phyloP scores from a whole-genome alignment of 441 rosid genomes.

The Populus hybrid region DNA sequence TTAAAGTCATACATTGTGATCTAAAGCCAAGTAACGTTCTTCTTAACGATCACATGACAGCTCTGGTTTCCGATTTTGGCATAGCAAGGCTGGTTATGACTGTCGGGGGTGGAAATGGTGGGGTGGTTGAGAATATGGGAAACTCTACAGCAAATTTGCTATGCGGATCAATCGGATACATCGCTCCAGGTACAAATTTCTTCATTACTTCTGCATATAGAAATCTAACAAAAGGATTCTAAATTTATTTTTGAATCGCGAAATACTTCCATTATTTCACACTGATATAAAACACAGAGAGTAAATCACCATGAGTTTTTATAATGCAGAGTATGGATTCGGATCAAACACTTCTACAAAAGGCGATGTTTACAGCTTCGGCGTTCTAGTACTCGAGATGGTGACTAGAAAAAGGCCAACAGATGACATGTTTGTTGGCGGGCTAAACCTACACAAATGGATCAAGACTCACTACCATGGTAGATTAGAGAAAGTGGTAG shows the following conservation, averaged over 20 bases:
- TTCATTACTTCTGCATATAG: background rate
- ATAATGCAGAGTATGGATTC: constrained; percentile 25
- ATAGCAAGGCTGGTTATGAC: constrained; percentile 33
- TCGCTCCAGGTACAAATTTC: constrained; percentile 27
- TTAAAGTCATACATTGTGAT: constrained; percentile 28
- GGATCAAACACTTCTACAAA: constrained; percentile 23
- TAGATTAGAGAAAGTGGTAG: constrained; percentile 40
- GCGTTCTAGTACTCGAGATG: constrained; percentile 23
- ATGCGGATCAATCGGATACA: constrained; percentile 33
- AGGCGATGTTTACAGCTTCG: constrained; percentile 31
- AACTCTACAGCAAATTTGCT: constrained; percentile 48
- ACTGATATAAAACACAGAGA: background rate
- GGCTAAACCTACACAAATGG: constrained; percentile 26
- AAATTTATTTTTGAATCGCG: background rate
- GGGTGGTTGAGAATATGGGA: constrained; percentile 39
- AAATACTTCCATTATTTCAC: background rate
- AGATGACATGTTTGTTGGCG: constrained; percentile 23
- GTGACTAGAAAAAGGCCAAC: constrained; percentile 27
- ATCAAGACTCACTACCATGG: constrained; percentile 37
- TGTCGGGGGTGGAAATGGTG: constrained; percentile 32
- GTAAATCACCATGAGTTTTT: background rate
- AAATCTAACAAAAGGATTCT: background rate
- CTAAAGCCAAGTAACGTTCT: constrained; percentile 33
- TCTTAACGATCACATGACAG: constrained; percentile 29
- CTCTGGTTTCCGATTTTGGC: constrained; percentile 28